Percentiles rank a stretch among this genome's conserved stretches.
These are phyloP conservation scores for Flaveria trinervia DNA, from an alignment of 129 eudicot genomes.

Conservation along the genomic window DNA sequence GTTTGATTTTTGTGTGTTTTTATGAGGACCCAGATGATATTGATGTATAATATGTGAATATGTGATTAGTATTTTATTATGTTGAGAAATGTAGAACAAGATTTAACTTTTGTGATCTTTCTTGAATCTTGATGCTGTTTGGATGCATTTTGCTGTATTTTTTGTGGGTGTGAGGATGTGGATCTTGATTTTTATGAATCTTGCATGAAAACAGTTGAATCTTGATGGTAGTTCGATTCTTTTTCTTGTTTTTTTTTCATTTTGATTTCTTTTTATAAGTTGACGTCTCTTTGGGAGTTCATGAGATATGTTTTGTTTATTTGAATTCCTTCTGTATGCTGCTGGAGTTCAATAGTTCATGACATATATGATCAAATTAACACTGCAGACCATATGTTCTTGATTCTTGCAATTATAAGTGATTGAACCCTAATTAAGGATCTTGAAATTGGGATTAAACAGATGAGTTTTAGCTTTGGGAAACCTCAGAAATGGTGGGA, in stretches of 20 bases:
- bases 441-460: slow-evolving; percentile 19
- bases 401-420: slow-evolving; percentile 3
- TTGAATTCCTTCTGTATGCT: neutral
- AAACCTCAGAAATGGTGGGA: slow-evolving; percentile 78
- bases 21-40: neutral
- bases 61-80: slow-evolving; percentile 2
- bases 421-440: slow-evolving; percentile 6
- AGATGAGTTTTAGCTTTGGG: slow-evolving; percentile 56
- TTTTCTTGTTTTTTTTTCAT: too few species aligned
- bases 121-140: too few species aligned
- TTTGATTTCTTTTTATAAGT: too few species aligned
- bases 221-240: too few species aligned
- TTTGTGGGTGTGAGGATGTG: too few species aligned
- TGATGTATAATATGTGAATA: neutral
- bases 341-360: neutral
- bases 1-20: neutral
- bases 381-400: neutral
- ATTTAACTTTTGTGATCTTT: too few species aligned
- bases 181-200: too few species aligned
- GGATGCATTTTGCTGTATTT: too few species aligned
- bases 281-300: too few species aligned
- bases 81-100: neutral
- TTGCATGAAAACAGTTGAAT: too few species aligned
- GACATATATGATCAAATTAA: neutral
- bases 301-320: too few species aligned